These are phyloP conservation scores for Termitomyces sp. DNA, from an alignment of 768 basidiomycete genomes.

Conservation along the genomic window DNA sequence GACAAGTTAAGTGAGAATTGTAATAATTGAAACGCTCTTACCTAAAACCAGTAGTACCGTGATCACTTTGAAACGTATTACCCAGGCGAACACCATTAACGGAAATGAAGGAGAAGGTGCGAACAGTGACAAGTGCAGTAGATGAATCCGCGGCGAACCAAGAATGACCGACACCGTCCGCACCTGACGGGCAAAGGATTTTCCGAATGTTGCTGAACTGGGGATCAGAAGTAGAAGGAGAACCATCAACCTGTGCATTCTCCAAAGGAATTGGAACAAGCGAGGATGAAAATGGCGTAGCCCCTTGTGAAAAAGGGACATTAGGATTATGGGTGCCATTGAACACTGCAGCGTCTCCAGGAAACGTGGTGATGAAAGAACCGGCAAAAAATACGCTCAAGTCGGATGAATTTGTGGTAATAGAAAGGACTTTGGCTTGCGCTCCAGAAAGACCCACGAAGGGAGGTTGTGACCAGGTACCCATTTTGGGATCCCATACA, in stretches of 20 bases:
- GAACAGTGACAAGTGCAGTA: slow-evolving; percentile 68
- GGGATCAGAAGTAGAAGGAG: slow-evolving; percentile 55
- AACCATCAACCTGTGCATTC: slow-evolving; percentile 49
- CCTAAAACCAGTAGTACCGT: slow-evolving; percentile 89
- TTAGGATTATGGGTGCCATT: slow-evolving; percentile 80
- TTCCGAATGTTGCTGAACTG: slow-evolving; percentile 59
- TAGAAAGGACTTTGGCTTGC: slow-evolving; percentile 64
- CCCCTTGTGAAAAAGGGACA: slow-evolving; percentile 75
- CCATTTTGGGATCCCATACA: slow-evolving; percentile 57
- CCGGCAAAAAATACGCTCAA: slow-evolving; percentile 84
- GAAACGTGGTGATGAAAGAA: slow-evolving; percentile 75
- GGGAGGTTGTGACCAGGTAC: slow-evolving; percentile 70
- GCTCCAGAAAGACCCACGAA: slow-evolving; percentile 80
- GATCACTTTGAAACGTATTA: slow-evolving; percentile 79
- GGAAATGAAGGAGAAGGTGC: slow-evolving; percentile 67
- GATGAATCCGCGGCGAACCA: slow-evolving; percentile 81
- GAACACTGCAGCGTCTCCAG: slow-evolving; percentile 38
- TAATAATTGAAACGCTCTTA: slow-evolving; percentile 27
- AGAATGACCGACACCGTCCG: slow-evolving; percentile 70
- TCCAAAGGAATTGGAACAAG: slow-evolving; percentile 75
- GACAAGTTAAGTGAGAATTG: slow-evolving; percentile 6
- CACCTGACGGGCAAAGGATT: slow-evolving; percentile 83
- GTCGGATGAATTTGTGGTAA: slow-evolving; percentile 66
- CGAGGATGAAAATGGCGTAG: slow-evolving; percentile 84
- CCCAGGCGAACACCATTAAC: slow-evolving; percentile 83